These are phyloP conservation scores for Collariella sp. DNA, from an alignment of 495 filamentous ascomycete species.

Conservation along the genomic window DNA sequence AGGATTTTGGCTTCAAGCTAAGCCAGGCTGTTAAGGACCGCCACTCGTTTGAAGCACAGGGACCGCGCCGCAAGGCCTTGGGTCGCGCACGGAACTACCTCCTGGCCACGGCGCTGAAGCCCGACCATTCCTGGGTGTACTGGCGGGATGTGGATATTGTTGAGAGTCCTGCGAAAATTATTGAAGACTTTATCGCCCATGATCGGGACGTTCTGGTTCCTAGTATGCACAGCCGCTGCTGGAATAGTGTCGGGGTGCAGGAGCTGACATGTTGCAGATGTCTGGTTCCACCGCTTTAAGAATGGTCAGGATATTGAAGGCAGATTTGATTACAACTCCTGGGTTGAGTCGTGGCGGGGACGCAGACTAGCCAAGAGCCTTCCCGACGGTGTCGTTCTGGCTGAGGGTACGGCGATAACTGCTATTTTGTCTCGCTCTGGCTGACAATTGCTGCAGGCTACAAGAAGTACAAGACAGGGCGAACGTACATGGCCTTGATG, in stretches of 20 bases:
- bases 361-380: constrained; percentile 62
- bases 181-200: constrained; percentile 93
- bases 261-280: constrained; percentile 51
- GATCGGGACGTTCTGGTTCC: constrained; percentile 89
- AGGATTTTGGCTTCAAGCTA: constrained; percentile 70
- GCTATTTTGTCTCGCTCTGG: not conserved
- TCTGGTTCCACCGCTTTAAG: constrained; percentile 95
- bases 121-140: constrained; percentile 97
- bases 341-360: constrained; percentile 86
- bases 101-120: constrained; percentile 72
- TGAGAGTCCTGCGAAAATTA: constrained; percentile 75
- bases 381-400: constrained; percentile 71
- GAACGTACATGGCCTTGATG: constrained; percentile 76
- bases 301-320: constrained; percentile 83
- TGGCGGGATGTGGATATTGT: constrained; percentile 97
- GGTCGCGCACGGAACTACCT: constrained; percentile 87
- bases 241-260: not conserved
- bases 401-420: constrained; percentile 54
- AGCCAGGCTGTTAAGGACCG: constrained; percentile 71
- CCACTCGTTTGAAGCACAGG: constrained; percentile 82
- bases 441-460: constrained; percentile 52
- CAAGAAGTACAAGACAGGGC: constrained; percentile 82
- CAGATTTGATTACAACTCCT: constrained; percentile 98
- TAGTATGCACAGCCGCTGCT: constrained; percentile 51
- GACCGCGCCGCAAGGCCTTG: constrained; percentile 82